Conservation (phyloP, 371 early-diverging fungal genomes). For the Funneliformis caledonium region DNA sequence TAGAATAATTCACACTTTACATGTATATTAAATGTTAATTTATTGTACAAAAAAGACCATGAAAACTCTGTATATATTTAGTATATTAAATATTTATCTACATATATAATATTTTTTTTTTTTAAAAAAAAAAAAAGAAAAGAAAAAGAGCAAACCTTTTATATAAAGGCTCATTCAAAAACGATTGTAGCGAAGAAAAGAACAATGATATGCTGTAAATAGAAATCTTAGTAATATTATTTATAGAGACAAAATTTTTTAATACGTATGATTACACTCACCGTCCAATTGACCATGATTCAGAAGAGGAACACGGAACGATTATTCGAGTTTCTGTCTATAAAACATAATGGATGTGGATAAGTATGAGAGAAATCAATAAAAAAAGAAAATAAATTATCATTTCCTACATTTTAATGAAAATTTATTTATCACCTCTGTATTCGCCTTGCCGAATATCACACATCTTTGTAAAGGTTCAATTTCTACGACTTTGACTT, state of each 20-base stretch:
- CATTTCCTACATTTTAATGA: not conserved
- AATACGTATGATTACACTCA: not conserved
- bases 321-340: not conserved
- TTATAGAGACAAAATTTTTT: not conserved
- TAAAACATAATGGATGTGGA: not conserved
- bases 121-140: not conserved
- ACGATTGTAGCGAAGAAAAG: constrained; percentile 7
- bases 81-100: not conserved
- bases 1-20: constrained; percentile 4
- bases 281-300: constrained; percentile 20
- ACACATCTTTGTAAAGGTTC: constrained; percentile 24
- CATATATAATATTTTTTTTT: not conserved
- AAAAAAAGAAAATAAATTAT: not conserved
- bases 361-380: not conserved
- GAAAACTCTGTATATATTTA: constrained; percentile 16
- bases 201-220: constrained; percentile 5
- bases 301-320: constrained; percentile 24
- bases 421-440: not conserved
- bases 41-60: not conserved
- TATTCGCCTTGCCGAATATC: constrained; percentile 8
- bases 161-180: not conserved
- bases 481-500: constrained; percentile 9
- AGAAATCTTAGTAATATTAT: not conserved
- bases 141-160: not conserved
- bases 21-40: not conserved